Percentiles rank a stretch among this genome's conserved stretches.
Evolutionary conservation across 768 basidiomycete genomes (phyloP).

Genomic region (Lactifluus echinatus): DNA sequence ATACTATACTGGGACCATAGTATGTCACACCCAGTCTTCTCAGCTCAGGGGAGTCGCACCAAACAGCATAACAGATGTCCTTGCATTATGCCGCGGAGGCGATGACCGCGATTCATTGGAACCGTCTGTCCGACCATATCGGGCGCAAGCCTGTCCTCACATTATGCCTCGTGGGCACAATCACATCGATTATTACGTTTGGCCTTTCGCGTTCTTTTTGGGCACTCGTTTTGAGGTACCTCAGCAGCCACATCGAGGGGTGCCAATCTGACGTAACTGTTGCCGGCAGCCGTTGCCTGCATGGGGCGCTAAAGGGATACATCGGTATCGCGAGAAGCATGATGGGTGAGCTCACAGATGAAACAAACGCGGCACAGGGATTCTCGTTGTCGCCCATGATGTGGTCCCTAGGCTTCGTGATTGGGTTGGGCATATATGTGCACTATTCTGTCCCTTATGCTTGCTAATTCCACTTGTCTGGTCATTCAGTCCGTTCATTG

Average conservation of each 20-base stretch:
- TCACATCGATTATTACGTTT: conserved; percentile 29
- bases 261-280: conserved; percentile 42
- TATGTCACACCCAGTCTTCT: conserved; percentile 33
- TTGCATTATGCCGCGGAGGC: conserved; percentile 40
- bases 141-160: conserved; percentile 37
- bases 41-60: conserved; percentile 24
- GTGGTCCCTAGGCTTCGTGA: conserved; percentile 12
- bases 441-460: too few species aligned
- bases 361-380: conserved; percentile 42
- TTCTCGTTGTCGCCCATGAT: conserved; percentile 31
- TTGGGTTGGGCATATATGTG: not conserved
- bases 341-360: conserved; percentile 40
- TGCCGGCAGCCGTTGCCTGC: conserved; percentile 17
- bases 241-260: not conserved
- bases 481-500: conserved; percentile 22
- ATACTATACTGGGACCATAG: conserved; percentile 42
- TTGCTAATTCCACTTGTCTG: not conserved
- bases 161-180: conserved; percentile 23
- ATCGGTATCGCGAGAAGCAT: conserved; percentile 25
- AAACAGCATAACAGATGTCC: conserved; percentile 30
- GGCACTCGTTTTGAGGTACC: conserved; percentile 19
- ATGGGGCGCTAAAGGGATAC: conserved; percentile 34
- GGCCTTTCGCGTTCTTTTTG: conserved; percentile 31
- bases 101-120: conserved; percentile 38
- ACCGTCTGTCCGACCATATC: conserved; percentile 37